Percentiles rank a stretch among this genome's conserved stretches.
phyloP scores from a whole-genome alignment of 2,329 filamentous ascomycete genomes.

The Penicillium hordei region DNA sequence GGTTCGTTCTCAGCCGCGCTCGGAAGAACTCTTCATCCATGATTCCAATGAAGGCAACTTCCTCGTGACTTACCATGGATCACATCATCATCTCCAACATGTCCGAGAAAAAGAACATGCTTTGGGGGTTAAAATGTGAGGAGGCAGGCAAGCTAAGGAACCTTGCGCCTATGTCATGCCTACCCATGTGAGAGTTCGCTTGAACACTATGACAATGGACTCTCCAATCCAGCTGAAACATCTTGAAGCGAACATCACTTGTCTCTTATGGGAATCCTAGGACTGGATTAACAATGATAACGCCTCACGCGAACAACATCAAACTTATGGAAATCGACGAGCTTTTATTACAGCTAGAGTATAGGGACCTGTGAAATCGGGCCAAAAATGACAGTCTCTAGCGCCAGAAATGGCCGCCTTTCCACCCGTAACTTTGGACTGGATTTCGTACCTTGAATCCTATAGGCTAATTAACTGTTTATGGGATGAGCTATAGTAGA shows the following conservation, averaged over 20 bases:
- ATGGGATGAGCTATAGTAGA: too few species aligned
- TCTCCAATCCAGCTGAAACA: background rate
- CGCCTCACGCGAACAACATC: background rate
- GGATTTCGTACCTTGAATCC: too few species aligned
- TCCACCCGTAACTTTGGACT: too few species aligned
- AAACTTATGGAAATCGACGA: background rate
- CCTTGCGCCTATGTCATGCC: background rate
- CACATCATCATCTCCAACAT: background rate
- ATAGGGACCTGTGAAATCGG: too few species aligned
- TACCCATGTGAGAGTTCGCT: background rate
- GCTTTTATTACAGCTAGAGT: background rate
- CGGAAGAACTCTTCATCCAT: background rate
- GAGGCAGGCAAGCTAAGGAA: background rate
- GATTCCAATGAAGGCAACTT: background rate
- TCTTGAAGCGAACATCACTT: background rate
- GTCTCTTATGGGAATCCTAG: background rate
- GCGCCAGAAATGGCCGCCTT: too few species aligned
- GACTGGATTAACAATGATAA: background rate
- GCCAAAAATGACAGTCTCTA: too few species aligned
- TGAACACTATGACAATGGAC: background rate
- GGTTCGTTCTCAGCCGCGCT: background rate
- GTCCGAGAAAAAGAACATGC: background rate
- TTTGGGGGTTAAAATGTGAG: background rate
- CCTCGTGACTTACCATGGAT: background rate
- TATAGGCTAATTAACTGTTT: too few species aligned